Conservation (phyloP, 495 filamentous ascomycete species). For the Talaromyces stipitatus region DNA sequence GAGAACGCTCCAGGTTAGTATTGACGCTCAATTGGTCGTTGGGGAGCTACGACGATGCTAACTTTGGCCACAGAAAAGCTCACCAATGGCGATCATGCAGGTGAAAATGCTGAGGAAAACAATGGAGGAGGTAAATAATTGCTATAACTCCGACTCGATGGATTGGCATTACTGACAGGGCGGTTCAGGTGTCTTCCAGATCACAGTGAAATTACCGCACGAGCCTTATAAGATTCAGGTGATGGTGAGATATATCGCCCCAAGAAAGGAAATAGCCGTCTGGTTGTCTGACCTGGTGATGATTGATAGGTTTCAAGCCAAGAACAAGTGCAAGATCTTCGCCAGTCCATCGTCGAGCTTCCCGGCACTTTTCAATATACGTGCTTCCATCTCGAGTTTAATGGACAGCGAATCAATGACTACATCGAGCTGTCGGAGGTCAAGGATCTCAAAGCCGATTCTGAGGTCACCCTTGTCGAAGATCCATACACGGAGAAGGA, state of each 20-base stretch:
- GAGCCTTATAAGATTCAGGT: slow-evolving; percentile 72
- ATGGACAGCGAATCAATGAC: slow-evolving; percentile 83
- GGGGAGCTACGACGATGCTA: slow-evolving; percentile 1
- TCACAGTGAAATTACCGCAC: slow-evolving; percentile 79
- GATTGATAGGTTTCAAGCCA: slow-evolving; percentile 68
- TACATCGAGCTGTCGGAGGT: slow-evolving; percentile 91
- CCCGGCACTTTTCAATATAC: slow-evolving; percentile 95
- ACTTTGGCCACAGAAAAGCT: slow-evolving; percentile 21
- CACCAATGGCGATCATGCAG: slow-evolving; percentile 26
- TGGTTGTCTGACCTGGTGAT: neutral
- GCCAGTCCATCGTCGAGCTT: slow-evolving; percentile 90
- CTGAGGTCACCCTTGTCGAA: slow-evolving; percentile 75
- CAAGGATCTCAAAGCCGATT: slow-evolving; percentile 61
- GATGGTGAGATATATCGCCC: slow-evolving; percentile 48
- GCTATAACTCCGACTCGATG: slow-evolving; percentile 9
- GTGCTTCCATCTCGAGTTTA: slow-evolving; percentile 94
- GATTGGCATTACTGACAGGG: neutral
- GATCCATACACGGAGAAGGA: slow-evolving; percentile 99
- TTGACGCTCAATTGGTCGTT: neutral
- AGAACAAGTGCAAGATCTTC: slow-evolving; percentile 95
- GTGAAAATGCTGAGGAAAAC: slow-evolving; percentile 32
- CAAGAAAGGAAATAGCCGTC: neutral
- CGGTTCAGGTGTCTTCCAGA: slow-evolving; percentile 58
- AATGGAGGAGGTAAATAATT: slow-evolving; percentile 28
- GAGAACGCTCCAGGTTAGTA: neutral